phyloP scores from a whole-genome alignment of 331 rosid genomes.

The Phaseolus coccineus region DNA sequence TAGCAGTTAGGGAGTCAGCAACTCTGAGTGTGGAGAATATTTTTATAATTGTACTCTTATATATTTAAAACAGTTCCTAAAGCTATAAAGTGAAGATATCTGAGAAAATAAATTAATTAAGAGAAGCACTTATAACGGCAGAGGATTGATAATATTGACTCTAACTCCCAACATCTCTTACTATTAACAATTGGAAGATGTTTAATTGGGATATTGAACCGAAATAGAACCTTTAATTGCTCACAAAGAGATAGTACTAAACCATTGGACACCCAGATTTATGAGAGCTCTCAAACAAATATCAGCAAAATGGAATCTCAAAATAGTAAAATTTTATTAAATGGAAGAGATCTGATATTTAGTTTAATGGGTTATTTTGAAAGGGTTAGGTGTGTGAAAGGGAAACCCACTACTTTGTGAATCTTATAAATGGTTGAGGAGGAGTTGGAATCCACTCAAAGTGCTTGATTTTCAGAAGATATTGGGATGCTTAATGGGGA shows the following conservation, averaged over 20 bases:
- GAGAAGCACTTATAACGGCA: conserved; percentile 26
- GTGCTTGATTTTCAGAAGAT: conserved; percentile 71
- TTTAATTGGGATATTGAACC: conserved; percentile 29
- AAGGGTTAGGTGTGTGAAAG: conserved; percentile 86
- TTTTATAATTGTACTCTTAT: conserved; percentile 28
- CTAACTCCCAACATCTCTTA: conserved; percentile 39
- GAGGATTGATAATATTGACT: conserved; percentile 5
- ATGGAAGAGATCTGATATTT: conserved; percentile 44
- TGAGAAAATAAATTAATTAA: conserved; percentile 36
- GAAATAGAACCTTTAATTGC: conserved; percentile 37
- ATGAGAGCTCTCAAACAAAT: conserved; percentile 63
- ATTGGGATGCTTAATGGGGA: conserved; percentile 61
- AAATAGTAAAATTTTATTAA: conserved; percentile 46
- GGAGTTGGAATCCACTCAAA: conserved; percentile 99
- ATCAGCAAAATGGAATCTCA: conserved; percentile 50
- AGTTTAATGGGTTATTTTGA: conserved; percentile 63
- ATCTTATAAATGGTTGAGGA: conserved; percentile 68
- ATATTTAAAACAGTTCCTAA: conserved; percentile 40
- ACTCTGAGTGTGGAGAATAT: conserved; percentile 29
- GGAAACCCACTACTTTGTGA: conserved; percentile 78
- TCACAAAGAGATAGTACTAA: conserved; percentile 45
- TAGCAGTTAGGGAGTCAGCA: conserved; percentile 42
- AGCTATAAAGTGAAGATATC: conserved; percentile 47
- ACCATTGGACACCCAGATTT: conserved; percentile 75
- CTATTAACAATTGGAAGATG: conserved; percentile 23